These are phyloP conservation scores for Sporothrix brunneoviolacea DNA, from an alignment of 2,329 filamentous ascomycete species.

Conservation along the genomic window DNA sequence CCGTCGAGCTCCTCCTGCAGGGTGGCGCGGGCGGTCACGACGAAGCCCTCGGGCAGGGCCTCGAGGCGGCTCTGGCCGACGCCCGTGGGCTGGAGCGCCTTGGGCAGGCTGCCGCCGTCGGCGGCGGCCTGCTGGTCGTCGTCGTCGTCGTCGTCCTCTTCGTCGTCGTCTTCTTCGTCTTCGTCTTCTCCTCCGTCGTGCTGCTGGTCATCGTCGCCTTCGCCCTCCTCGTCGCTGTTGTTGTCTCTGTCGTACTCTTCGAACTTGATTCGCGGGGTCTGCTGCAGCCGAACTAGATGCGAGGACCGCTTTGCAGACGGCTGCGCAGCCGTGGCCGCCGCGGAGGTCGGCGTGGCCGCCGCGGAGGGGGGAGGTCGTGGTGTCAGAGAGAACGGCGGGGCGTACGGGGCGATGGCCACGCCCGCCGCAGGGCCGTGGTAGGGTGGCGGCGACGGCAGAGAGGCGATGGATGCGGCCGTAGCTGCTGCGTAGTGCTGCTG, in stretches of 20 bases:
- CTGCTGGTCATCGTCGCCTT: not conserved
- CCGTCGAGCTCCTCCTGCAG: constrained; percentile 32
- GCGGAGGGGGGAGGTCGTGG: too few relatives aligned
- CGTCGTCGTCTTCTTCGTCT: not conserved
- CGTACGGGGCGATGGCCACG: not conserved
- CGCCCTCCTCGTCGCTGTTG: not conserved
- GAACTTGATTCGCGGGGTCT: not conserved
- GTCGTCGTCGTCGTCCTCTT: not conserved
- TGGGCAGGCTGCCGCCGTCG: not conserved
- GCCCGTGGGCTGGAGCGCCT: constrained; percentile 4
- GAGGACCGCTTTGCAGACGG: too few relatives aligned
- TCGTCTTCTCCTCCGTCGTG: not conserved
- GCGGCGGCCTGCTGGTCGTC: not conserved
- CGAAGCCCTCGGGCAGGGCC: constrained; percentile 29
- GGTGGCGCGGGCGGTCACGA: constrained; percentile 26
- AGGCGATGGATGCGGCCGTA: not conserved
- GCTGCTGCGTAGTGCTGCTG: not conserved
- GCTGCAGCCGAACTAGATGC: too few relatives aligned
- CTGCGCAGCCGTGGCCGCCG: too few relatives aligned
- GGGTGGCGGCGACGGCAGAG: not conserved
- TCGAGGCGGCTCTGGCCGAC: constrained; percentile 22
- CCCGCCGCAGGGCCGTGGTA: not conserved
- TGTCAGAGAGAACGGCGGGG: too few relatives aligned
- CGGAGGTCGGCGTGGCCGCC: too few relatives aligned
- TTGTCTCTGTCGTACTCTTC: too few relatives aligned